Evolutionary conservation across 129 eudicot genomes (phyloP), one percentile per base, ranked within the genome.

Genomic region (Escallonia herrerae): DNA sequence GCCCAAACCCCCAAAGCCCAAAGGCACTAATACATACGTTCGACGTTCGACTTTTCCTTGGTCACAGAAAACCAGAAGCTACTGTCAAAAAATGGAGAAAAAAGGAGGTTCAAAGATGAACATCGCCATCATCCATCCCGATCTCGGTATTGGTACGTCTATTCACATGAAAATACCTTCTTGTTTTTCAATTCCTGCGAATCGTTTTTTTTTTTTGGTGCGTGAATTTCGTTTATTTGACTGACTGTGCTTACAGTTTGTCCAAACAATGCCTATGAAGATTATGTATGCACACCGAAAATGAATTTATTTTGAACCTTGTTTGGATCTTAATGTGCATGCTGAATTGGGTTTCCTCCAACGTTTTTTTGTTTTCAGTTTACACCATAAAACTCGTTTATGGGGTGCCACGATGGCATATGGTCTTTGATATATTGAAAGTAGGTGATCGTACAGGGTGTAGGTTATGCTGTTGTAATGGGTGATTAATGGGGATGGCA

Each of bases 121-220:
- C 57, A 85, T 91, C 44, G 96, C 95, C 14, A 85, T 91, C 60
- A 83, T 91, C 63, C 97, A 87, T 64, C 97, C 97, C n/a, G 97
- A 91, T 85, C 90, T 91, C 53, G 97, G 97, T 56, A 91, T 91
- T 43, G 97, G 97, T 91, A 79, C 52, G 45, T 64, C 15, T 43
- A 14, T 59, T 15, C 60, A 55, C 11, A 8, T 51, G n/a, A 2
- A 14, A 53, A 11, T 53, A 2, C 33, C 56, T 13, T n/a, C 33
- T 33, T 6, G 13, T 53, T 8, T 53, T 12, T 2, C 14, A 7
- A 11, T 53, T 14, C 13, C n/a, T 6, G 2, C 56, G 3, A 51
- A 11, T 51, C 56, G 3, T 0, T 11, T 51, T 1, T 51, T 12
- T 51, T 1, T 12, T 5, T 45, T 45, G 0, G 1, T 45, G 7